Conservation (phyloP, 1,139 yeast genomes). For the Scheffersomyces segobiensis region DNA sequence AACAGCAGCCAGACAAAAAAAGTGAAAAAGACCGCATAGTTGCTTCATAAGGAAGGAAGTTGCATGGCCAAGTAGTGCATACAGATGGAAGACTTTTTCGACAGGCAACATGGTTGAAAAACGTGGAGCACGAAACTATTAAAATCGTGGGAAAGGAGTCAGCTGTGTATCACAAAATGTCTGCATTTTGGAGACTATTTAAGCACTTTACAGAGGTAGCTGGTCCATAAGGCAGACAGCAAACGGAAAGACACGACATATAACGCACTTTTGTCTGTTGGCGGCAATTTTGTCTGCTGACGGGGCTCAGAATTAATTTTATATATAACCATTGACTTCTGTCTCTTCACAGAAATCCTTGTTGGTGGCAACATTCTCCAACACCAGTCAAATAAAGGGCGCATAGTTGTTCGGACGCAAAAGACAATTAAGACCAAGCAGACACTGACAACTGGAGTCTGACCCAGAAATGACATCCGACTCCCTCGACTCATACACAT, state of each 20-base stretch:
- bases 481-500: constrained; percentile 6
- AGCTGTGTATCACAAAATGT: neutral
- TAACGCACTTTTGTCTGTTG: too few relatives aligned
- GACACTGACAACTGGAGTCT: neutral
- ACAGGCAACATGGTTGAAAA: neutral
- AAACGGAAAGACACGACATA: too few relatives aligned
- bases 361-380: too few relatives aligned
- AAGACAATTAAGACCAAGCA: neutral
- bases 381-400: neutral
- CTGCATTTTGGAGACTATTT: neutral
- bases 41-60: neutral
- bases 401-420: neutral
- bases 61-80: neutral
- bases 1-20: neutral
- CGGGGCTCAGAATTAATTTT: too few relatives aligned
- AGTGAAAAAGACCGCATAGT: neutral
- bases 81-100: neutral
- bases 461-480: neutral
- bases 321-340: too few relatives aligned
- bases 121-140: neutral
- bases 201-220: too few relatives aligned
- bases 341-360: too few relatives aligned
- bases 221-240: too few relatives aligned
- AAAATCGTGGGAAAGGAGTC: neutral
- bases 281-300: too few relatives aligned